phyloP scores from a whole-genome alignment of 2,329 filamentous ascomycete species.

The Fusarium circinatum region DNA sequence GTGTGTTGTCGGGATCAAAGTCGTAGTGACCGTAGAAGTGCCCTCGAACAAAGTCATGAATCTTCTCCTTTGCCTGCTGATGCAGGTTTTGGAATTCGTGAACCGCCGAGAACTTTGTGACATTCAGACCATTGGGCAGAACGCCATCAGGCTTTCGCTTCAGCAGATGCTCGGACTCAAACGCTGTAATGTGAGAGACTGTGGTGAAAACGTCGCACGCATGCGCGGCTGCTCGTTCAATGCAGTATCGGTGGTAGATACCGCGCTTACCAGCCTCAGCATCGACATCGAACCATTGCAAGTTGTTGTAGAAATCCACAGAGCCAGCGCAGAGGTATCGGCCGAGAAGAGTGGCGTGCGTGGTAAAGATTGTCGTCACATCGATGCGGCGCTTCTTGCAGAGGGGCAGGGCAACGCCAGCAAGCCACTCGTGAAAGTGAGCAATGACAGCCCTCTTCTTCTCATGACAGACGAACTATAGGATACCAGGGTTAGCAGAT shows the following conservation, averaged over 20 bases:
- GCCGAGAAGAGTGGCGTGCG: slow-evolving; percentile 93
- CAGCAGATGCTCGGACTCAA: slow-evolving; percentile 95
- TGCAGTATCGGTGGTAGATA: slow-evolving; percentile 98
- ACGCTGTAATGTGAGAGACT: slow-evolving; percentile 97
- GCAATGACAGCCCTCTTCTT: slow-evolving; percentile 92
- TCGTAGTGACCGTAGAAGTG: slow-evolving; percentile 99
- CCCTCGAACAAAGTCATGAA: slow-evolving; percentile 96
- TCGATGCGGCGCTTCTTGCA: slow-evolving; percentile 95
- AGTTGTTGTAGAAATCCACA: slow-evolving; percentile 99
- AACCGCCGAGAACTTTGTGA: slow-evolving; percentile 95
- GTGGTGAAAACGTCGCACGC: slow-evolving; percentile 97
- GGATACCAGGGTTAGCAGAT: slow-evolving; percentile 28
- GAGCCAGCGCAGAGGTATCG: slow-evolving; percentile 97
- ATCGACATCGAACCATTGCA: slow-evolving; percentile 96
- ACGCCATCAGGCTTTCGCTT: slow-evolving; percentile 98
- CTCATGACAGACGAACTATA: slow-evolving; percentile 91
- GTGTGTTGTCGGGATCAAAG: slow-evolving; percentile 94
- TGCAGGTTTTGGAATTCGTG: slow-evolving; percentile 99
- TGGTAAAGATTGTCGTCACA: slow-evolving; percentile 98
- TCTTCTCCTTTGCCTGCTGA: slow-evolving; percentile 96
- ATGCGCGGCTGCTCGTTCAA: slow-evolving; percentile 93
- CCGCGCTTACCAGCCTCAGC: slow-evolving; percentile 96
- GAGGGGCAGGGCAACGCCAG: slow-evolving; percentile 90
- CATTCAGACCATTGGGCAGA: slow-evolving; percentile 94
- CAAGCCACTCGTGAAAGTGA: slow-evolving; percentile 99